phyloP scores from a whole-genome alignment of 2,329 filamentous ascomycete genomes.

The Cercospora canescens region DNA sequence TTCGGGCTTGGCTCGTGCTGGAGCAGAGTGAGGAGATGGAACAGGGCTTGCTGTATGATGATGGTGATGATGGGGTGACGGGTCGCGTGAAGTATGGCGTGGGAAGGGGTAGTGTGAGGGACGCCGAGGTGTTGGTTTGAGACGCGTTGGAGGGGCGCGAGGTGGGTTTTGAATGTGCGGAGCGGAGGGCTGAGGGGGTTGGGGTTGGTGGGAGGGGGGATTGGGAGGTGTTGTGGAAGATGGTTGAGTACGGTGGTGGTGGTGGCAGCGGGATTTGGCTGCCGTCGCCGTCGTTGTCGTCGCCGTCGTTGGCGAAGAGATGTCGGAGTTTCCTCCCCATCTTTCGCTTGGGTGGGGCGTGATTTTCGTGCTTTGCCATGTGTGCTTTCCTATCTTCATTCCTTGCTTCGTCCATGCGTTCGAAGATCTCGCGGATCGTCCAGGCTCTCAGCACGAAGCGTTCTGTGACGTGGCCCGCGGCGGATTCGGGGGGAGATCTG shows the following conservation, averaged over 20 bases:
- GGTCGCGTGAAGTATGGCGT: background rate
- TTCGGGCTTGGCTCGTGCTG: background rate
- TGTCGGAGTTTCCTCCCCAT: background rate
- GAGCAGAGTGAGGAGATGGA: background rate
- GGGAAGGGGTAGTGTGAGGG: too few species aligned
- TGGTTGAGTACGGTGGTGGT: background rate
- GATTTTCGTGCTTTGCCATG: background rate
- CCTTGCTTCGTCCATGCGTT: constrained; percentile 11
- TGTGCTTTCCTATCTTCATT: background rate
- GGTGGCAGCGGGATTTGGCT: background rate
- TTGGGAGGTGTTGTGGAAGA: background rate
- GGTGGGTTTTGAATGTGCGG: background rate
- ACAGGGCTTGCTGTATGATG: background rate
- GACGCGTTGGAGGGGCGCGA: background rate
- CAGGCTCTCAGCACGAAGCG: constrained; percentile 1
- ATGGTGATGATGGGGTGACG: background rate
- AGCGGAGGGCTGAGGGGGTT: background rate
- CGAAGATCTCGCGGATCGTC: constrained; percentile 8
- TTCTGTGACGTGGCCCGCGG: constrained; percentile 1
- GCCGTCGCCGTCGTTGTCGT: too few species aligned
- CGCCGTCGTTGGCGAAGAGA: background rate
- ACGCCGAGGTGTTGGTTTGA: background rate
- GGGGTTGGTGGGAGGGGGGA: background rate
- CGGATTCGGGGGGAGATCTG: background rate
- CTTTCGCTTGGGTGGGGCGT: background rate